phyloP scores from a whole-genome alignment of 495 filamentous ascomycete genomes.

The Copromyces sp. region DNA sequence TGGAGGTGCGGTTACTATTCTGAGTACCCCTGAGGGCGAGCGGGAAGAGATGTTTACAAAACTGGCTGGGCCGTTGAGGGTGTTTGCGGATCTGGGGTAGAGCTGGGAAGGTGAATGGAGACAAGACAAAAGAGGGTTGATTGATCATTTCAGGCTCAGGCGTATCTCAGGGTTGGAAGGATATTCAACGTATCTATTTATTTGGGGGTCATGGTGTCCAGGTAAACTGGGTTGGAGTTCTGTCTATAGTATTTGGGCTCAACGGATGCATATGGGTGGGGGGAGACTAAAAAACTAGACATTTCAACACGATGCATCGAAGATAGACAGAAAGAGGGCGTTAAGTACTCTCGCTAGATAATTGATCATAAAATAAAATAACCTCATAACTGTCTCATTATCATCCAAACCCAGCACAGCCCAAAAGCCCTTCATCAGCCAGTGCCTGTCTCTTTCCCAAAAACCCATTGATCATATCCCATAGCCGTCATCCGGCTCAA shows the following conservation, averaged over 20 bases:
- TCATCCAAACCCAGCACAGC: background rate
- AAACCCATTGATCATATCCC: background rate
- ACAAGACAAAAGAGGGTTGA: background rate
- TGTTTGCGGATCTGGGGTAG: conserved; percentile 30
- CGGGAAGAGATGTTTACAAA: conserved; percentile 89
- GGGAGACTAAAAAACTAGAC: background rate
- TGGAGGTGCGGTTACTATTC: conserved; percentile 75
- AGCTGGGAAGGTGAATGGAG: background rate
- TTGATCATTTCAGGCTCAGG: background rate
- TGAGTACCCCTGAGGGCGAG: conserved; percentile 69
- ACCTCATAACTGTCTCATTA: background rate
- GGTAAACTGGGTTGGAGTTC: conserved; percentile 7
- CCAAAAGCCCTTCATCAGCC: background rate
- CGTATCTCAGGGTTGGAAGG: background rate
- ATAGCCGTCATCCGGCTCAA: background rate
- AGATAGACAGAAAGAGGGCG: background rate
- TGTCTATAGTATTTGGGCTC: conserved; percentile 1
- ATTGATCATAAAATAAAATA: background rate
- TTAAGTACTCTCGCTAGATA: background rate
- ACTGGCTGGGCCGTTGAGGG: conserved; percentile 52
- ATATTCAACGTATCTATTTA: conserved; percentile 20
- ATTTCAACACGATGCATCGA: background rate
- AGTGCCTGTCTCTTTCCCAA: background rate
- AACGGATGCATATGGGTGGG: background rate
- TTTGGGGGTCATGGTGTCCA: background rate